Evolutionary conservation across 495 filamentous ascomycete genomes (phyloP).

Genomic region (Neurospora hispaniola): DNA sequence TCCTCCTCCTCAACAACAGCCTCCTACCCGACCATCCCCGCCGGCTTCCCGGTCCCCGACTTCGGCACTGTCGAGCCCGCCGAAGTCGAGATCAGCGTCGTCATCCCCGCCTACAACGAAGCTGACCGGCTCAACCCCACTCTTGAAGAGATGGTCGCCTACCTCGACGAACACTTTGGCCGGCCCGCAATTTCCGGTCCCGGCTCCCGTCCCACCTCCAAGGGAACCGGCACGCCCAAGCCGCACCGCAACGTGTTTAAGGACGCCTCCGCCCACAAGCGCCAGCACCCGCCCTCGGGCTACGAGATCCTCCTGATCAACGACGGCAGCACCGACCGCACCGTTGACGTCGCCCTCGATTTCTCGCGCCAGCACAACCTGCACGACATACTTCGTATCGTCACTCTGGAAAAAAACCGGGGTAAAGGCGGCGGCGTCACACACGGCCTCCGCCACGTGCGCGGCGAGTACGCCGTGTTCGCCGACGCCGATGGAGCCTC

Average conservation of each 20-base stretch:
- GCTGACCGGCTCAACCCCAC: slow-evolving; percentile 69
- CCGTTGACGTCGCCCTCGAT: slow-evolving; percentile 63
- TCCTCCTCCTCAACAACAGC: background rate
- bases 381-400: slow-evolving; percentile 66
- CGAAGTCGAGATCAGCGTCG: slow-evolving; percentile 59
- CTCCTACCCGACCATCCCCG: slow-evolving; percentile 22
- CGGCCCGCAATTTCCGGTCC: slow-evolving; percentile 21
- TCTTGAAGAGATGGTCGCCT: slow-evolving; percentile 82
- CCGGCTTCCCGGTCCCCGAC: slow-evolving; percentile 24
- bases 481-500: slow-evolving; percentile 93
- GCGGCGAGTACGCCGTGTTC: slow-evolving; percentile 83
- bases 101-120: slow-evolving; percentile 95
- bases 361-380: slow-evolving; percentile 53
- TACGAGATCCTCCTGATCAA: slow-evolving; percentile 96
- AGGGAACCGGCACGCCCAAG: slow-evolving; percentile 14
- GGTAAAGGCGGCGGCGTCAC: slow-evolving; percentile 95
- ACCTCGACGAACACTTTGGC: slow-evolving; percentile 67
- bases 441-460: slow-evolving; percentile 85
- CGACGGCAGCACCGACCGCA: slow-evolving; percentile 83
- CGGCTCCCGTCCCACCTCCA: slow-evolving; percentile 4
- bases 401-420: slow-evolving; percentile 66
- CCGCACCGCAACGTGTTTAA: background rate
- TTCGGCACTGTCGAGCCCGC: slow-evolving; percentile 32
- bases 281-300: slow-evolving; percentile 28
- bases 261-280: background rate